Percentiles rank a stretch among this genome's conserved stretches.
Conservation (phyloP, 139 green algal species). For the Chlorokybus atmophyticus region DNA sequence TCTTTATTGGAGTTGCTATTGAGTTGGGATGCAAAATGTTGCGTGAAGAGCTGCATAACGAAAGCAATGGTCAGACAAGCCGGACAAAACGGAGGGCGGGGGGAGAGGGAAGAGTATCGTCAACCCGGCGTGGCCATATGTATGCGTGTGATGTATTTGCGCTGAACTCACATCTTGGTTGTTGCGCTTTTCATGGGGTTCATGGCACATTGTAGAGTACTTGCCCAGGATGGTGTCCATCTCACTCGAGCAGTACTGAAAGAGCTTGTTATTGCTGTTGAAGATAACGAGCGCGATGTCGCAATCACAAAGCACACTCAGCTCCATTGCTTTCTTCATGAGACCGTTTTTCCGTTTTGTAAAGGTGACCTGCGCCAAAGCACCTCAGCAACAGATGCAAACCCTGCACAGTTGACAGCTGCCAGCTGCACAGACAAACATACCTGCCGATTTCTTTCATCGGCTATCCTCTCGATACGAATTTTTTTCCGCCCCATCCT, state of each 20-base stretch:
- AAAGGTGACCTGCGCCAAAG: constrained; percentile 31
- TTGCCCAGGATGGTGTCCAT: constrained; percentile 51
- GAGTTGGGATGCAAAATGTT: constrained; percentile 30
- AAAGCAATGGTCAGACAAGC: too few relatives aligned
- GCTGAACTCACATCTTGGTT: constrained; percentile 39
- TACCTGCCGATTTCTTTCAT: constrained; percentile 43
- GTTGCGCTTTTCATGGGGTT: constrained; percentile 46
- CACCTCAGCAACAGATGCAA: neutral
- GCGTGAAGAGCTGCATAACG: constrained; percentile 40
- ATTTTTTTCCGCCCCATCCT: constrained; percentile 42
- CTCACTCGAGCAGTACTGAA: constrained; percentile 44
- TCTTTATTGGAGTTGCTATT: constrained; percentile 4
- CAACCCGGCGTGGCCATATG: too few relatives aligned
- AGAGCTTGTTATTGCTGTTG: constrained; percentile 40
- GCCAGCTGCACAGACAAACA: neutral
- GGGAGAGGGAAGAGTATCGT: too few relatives aligned
- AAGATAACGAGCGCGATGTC: constrained; percentile 65
- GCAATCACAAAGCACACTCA: constrained; percentile 63
- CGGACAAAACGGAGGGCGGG: too few relatives aligned
- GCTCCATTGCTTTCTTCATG: constrained; percentile 68
- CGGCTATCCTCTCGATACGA: constrained; percentile 34
- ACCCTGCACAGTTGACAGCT: neutral
- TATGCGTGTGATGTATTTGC: neutral
- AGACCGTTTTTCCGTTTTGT: constrained; percentile 60
- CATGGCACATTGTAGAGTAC: constrained; percentile 32